Evolutionary conservation across 257 asterid genomes (phyloP), one percentile per base, ranked within the genome.

Genomic region (Solanum okadae): DNA sequence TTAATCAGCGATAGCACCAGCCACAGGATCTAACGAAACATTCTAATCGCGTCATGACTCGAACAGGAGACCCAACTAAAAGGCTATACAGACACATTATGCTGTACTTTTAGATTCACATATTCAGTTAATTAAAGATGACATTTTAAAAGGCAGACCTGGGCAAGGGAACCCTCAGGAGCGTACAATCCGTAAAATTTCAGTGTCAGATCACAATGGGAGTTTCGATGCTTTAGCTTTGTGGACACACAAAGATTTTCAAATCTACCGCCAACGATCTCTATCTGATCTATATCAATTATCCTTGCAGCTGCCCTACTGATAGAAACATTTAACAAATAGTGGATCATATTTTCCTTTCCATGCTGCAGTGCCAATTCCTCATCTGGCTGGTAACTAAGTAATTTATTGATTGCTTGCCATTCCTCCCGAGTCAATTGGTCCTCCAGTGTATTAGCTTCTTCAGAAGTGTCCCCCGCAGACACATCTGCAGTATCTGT

Each of bases 81-180:
- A 49, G 70, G 29, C 31, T 49, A 82, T 82, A 31, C 22, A 82
- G 70, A 49, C 42, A 82, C 29, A 65, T 82, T 49, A 46, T 46
- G 70, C 8, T 29, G 70, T 82, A 49, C 10, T 82, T 56, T 49
- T 29, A 49, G 70, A 18, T 29, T 82, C 42, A 79, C 70, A 49
- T 52, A 52, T 82, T 49, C 37, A 82, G 86, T 5, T 82, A 52
- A 82, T 18, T 49, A 49, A 31, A 82, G 44, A 82, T 49, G 27
- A 27, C 70, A 82, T 49, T 31, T 31, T 31, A 49, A 82, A 29
- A 82, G 93, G 88, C 52, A 89, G 78, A 97, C 99, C 99, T 97
- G 98, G 59, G 96, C 98, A 90, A 97, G 96, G 67, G 99, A 95
- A 89, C 99, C 99, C 93, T 97, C 99, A 65, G 99, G 99, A 87